phyloP scores from a whole-genome alignment of 2,329 filamentous ascomycete species.

The Fusarium secorum region DNA sequence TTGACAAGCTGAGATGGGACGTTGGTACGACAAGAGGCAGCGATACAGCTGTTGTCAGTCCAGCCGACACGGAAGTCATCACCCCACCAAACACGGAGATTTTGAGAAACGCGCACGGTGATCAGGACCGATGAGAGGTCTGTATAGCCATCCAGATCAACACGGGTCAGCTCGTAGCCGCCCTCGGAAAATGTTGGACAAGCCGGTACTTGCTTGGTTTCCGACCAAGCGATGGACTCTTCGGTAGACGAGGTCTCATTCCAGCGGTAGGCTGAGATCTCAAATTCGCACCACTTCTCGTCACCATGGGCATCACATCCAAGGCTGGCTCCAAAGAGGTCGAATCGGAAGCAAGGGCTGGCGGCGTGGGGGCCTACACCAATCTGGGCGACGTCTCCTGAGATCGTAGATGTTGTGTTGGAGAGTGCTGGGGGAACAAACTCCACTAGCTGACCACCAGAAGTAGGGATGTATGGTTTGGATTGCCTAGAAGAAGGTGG shows the following conservation, averaged over 20 bases:
- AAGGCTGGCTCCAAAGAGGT: constrained; percentile 50
- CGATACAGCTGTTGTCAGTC: constrained; percentile 53
- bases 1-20: constrained; percentile 41
- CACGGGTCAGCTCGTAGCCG: constrained; percentile 47
- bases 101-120: constrained; percentile 48
- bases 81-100: constrained; percentile 53
- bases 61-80: constrained; percentile 53
- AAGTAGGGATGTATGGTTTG: constrained; percentile 49
- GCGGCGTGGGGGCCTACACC: constrained; percentile 50
- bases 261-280: constrained; percentile 52
- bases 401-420: constrained; percentile 34
- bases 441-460: constrained; percentile 51
- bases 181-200: constrained; percentile 47
- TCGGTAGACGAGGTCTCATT: constrained; percentile 45
- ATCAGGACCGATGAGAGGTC: constrained; percentile 52
- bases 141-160: constrained; percentile 50
- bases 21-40: constrained; percentile 47
- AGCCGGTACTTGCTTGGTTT: constrained; percentile 50
- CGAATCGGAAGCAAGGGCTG: constrained; percentile 51
- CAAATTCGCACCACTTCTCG: constrained; percentile 53
- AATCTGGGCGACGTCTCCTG: constrained; percentile 50
- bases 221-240: constrained; percentile 51
- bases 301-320: constrained; percentile 49
- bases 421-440: constrained; percentile 50
- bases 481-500: constrained; percentile 46